A percentile compares a stretch with the other conserved stretches of the same genome.
Conservation (phyloP, 768 basidiomycete species). For the Glaciozyma martinii region DNA sequence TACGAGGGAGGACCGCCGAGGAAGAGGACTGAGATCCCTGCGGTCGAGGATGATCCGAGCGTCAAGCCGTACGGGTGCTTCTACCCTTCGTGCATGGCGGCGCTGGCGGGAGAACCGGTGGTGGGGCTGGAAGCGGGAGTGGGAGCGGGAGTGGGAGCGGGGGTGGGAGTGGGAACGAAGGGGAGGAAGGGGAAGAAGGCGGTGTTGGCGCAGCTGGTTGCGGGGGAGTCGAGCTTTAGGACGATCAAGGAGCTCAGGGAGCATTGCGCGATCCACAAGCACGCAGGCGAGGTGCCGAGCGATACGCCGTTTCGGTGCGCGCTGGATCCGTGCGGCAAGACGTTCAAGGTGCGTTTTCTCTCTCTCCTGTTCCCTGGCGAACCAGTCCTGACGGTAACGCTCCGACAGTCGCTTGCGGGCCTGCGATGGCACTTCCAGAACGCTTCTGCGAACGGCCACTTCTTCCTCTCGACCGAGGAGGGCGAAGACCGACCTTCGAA, state of each 20-base stretch:
- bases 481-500: slow-evolving; percentile 27
- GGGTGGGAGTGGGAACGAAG: not conserved
- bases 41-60: slow-evolving; percentile 28
- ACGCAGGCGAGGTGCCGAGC: not conserved
- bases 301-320: slow-evolving; percentile 30
- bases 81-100: slow-evolving; percentile 10
- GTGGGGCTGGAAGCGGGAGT: not conserved
- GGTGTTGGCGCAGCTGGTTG: not conserved
- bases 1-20: not conserved
- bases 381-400: not conserved
- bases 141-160: not conserved
- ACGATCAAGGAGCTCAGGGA: slow-evolving; percentile 31
- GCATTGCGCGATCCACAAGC: slow-evolving; percentile 16
- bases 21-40: slow-evolving; percentile 23
- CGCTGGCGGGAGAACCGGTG: not conserved
- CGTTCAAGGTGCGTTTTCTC: slow-evolving; percentile 23
- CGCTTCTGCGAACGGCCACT: slow-evolving; percentile 31
- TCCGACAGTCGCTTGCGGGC: slow-evolving; percentile 21
- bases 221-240: slow-evolving; percentile 3
- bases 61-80: slow-evolving; percentile 28
- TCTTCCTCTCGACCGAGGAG: slow-evolving; percentile 24
- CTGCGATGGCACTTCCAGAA: slow-evolving; percentile 29
- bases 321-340: slow-evolving; percentile 32
- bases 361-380: no score
- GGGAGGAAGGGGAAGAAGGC: not conserved